Percentiles rank a stretch among this genome's conserved stretches.
Evolutionary conservation across 805 yeast species (phyloP).

Genomic region (Blastobotrys attinorum): DNA sequence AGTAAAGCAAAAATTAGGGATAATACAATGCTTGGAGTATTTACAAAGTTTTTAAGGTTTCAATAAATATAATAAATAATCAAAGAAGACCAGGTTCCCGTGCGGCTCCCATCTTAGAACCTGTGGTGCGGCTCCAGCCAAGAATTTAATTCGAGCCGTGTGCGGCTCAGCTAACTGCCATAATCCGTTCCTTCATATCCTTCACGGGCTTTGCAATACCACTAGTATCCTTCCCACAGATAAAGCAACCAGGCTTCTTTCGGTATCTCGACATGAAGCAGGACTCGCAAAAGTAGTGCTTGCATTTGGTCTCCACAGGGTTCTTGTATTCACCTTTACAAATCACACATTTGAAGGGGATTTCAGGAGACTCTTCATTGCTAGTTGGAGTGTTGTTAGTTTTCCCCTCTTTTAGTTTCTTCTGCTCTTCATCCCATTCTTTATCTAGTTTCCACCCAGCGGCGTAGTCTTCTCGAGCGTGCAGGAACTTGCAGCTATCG

Average conservation of each 20-base stretch:
- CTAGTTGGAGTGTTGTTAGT: constrained; percentile 3
- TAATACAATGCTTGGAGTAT: too few species aligned
- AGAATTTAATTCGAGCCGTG: too few species aligned
- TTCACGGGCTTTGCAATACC: constrained; percentile 53
- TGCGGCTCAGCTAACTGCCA: too few species aligned
- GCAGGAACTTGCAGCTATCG: constrained; percentile 91
- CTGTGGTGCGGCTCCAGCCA: too few species aligned
- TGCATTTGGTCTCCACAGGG: constrained; percentile 55
- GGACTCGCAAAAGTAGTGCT: constrained; percentile 54
- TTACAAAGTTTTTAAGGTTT: too few species aligned
- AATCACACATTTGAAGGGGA: constrained; percentile 56
- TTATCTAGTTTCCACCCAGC: constrained; percentile 57
- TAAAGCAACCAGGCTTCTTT: constrained; percentile 40
- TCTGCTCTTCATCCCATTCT: constrained; percentile 53
- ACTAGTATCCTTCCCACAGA: constrained; percentile 53
- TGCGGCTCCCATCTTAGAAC: too few species aligned
- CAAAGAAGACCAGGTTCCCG: too few species aligned
- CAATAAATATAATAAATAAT: too few species aligned
- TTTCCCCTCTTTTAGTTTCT: neutral
- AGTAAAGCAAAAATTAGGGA: too few species aligned
- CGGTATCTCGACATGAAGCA: constrained; percentile 49
- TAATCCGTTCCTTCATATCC: constrained; percentile 10
- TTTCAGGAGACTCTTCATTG: constrained; percentile 15
- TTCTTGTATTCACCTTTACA: constrained; percentile 47
- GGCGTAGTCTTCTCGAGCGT: constrained; percentile 76